Evolutionary conservation across 2,329 filamentous ascomycete genomes (phyloP), one percentile per base, ranked within the genome.

Genomic region (Exophiala alcalophila): DNA sequence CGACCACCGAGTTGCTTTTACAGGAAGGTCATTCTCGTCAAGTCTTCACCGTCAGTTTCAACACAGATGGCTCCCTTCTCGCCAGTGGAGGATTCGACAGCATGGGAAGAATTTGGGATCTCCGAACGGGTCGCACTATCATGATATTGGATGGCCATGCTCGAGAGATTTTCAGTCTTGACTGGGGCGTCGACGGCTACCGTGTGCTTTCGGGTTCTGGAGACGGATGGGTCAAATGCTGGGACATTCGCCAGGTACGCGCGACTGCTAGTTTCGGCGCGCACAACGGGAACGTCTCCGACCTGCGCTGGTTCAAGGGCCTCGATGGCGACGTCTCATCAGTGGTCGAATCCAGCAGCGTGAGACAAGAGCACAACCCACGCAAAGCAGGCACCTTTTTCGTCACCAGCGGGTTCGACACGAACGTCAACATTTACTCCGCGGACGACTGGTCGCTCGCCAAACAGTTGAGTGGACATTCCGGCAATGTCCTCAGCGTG

Each of bases 181-280:
- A 96, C 64, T 98, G 94, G 92, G 82, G 86, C 44, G 77, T 83
- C 0, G 92, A 98, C 61, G 89, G 91, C 4, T 83, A 95, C 63
- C 81, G 92, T n/a, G 80, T 97, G 6, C 72, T 97, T n/a, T 89
- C 89, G 0, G 90, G 89, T 1, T 94, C 89, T 10, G 88, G 83
- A 2, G 92, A 98, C 61, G 91, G 91, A 12, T 97, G 92, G 78
- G 82, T 95, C 59, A 97, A 96, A 65, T 96, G 91, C 67, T 98
- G 92, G 92, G 92, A 98, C 61, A 76, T 98, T 38, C 81, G 92
- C 31, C 91, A 92, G 58, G 90, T 97, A 34, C 79, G 85, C 56
- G 82, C 83, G 51, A 83, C 80, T 0, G 91, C 87, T 9, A 86
- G 85, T 12, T 84, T 98, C 16, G 92, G 91, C 34, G 91, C 92